Base-by-base conservation (phyloP, 2,329 filamentous ascomycete species). In the Colletotrichum tropicicola region DNA sequence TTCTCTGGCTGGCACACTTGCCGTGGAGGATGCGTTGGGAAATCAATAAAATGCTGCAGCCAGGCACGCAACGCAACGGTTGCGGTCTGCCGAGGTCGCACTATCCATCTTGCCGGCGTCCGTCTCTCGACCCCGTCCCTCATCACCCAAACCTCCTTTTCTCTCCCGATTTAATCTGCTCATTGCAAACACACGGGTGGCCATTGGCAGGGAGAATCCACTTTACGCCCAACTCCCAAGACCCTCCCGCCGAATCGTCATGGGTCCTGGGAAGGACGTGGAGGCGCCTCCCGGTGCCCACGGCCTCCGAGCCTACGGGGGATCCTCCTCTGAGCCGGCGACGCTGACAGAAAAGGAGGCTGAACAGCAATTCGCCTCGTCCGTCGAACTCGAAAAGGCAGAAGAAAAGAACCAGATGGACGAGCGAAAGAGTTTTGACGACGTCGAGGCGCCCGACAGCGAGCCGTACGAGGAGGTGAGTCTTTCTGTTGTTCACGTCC, bases 381-480 rank as follows among this genome's bases (percentile, higher is more conserved):
- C 35, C 41, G 48, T 48, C 17, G 61, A 37, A 19, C 23, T 51
- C 32, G 57, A 55, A 30, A 61, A 37, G 28, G 49, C 41, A 9
- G 48, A 49, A 19, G 41, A 12, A 35, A 35, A 61, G 35, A 27
- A 7, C 9, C 25, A 30, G 17, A 45, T 52, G 55, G 45, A 67
- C 48, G 61, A 48, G 47, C 67, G 30, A 67, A 70, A 41, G 30
- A 58, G 59, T 17, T 59, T 43, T n/a, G 56, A 35, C 27, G 54
- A 66, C 9, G 62, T 59, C 15, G 65, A 69, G 4, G 59, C 59
- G 28, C 52, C 60, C 5, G 52, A 68, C 15, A 60, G 61, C 27
- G 67, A 70, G 27, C 56, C 41, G n/a, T 65, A 52, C 17, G 45
- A 49, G 35, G 48, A 65, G 43, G 61, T 61, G 23, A 61, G 43